A percentile compares a stretch with the other conserved stretches of the same genome.
phyloP scores from a whole-genome alignment of 2,329 filamentous ascomycete species.

The Penicillium oxalicum region DNA sequence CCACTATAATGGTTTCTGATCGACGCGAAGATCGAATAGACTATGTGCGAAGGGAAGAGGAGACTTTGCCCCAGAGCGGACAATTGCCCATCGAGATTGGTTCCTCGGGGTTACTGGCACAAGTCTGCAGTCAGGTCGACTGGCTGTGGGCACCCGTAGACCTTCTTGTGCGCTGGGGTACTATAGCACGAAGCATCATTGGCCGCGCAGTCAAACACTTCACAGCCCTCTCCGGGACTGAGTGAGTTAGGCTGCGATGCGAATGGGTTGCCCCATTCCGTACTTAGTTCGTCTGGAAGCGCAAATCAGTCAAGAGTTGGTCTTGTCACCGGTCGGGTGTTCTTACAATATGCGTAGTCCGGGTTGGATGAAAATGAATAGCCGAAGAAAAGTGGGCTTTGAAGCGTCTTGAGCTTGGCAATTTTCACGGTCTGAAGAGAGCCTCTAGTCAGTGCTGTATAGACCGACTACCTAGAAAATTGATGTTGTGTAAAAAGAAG shows the following conservation, averaged over 20 bases:
- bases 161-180: constrained; percentile 21
- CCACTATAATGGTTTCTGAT: too few species aligned
- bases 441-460: constrained; percentile 5
- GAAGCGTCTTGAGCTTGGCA: constrained; percentile 24
- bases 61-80: too few species aligned
- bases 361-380: constrained; percentile 22
- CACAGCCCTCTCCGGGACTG: constrained; percentile 21
- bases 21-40: too few species aligned
- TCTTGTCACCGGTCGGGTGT: constrained; percentile 2
- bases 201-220: constrained; percentile 21
- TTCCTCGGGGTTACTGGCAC: constrained; percentile 12
- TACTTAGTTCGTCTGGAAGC: constrained; percentile 20
- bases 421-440: constrained; percentile 21
- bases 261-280: constrained; percentile 23
- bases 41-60: too few species aligned
- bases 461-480: neutral
- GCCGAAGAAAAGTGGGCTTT: constrained; percentile 23
- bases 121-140: constrained; percentile 18
- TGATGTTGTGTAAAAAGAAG: too few species aligned
- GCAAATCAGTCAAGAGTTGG: neutral
- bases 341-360: constrained; percentile 23
- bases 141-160: constrained; percentile 21
- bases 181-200: constrained; percentile 22
- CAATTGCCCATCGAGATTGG: too few species aligned
- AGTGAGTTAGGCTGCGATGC: constrained; percentile 19